Evolutionary conservation across 139 green algal species (phyloP).

Genomic region (Parachlorella kessleri): DNA sequence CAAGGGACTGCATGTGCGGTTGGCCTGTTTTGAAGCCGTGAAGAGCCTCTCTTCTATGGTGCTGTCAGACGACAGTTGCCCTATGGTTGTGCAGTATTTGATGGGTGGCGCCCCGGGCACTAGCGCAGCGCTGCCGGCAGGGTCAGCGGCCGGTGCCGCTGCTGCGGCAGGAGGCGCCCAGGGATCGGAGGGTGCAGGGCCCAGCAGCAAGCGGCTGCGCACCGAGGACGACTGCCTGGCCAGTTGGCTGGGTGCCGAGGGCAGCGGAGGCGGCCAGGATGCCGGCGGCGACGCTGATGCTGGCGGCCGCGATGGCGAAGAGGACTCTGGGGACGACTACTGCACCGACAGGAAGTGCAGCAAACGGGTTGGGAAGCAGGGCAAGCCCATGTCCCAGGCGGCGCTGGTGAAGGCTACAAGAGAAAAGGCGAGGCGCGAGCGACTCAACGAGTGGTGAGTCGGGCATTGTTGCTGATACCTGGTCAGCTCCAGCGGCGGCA

Average conservation of each 20-base stretch:
- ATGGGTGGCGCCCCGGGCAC: neutral
- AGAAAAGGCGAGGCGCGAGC: conserved; percentile 50
- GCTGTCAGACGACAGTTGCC: neutral
- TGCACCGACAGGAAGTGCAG: neutral
- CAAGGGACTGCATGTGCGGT: neutral
- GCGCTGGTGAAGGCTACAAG: conserved; percentile 46
- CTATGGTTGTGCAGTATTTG: neutral
- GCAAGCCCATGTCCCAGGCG: conserved; percentile 6
- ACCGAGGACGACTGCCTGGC: neutral
- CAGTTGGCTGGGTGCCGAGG: neutral
- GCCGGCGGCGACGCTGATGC: neutral
- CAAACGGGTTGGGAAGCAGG: conserved; percentile 17
- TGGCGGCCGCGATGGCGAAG: conserved; percentile 17
- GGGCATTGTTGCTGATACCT: too few relatives aligned
- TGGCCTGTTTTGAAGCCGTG: too few relatives aligned
- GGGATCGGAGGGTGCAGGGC: neutral
- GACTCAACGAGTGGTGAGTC: conserved; percentile 53
- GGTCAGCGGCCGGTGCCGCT: too few relatives aligned
- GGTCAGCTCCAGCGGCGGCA: too few relatives aligned
- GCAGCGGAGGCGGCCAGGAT: too few relatives aligned
- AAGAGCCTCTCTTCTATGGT: neutral
- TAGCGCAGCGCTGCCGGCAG: neutral
- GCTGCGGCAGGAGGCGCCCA: neutral
- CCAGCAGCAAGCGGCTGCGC: conserved; percentile 7
- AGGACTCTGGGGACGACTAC: neutral